phyloP scores from a whole-genome alignment of 192 early-diverging fungal species.

The Gigaspora rosea region DNA sequence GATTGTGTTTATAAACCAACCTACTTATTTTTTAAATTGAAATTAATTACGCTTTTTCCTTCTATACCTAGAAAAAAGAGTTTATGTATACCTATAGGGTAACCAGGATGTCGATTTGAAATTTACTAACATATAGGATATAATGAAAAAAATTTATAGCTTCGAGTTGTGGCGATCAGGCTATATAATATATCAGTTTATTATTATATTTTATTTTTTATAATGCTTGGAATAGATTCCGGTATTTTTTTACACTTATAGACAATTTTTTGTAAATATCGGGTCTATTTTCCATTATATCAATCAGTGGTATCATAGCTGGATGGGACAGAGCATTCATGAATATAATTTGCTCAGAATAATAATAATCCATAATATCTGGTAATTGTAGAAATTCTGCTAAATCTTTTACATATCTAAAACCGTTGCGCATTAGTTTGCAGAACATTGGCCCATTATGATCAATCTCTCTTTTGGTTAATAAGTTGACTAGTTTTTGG shows the following conservation, averaged over 20 bases:
- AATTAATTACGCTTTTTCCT: slow-evolving; percentile 21
- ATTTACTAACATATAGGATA: neutral
- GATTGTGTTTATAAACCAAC: no score
- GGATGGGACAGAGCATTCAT: neutral
- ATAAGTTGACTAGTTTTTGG: no score
- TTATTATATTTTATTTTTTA: neutral
- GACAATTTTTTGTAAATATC: neutral
- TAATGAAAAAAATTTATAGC: neutral
- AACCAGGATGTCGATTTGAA: neutral
- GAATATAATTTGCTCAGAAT: no score
- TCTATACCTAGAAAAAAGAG: neutral
- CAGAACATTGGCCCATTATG: no score
- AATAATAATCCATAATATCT: no score
- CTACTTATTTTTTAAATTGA: no score
- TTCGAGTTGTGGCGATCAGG: neutral
- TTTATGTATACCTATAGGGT: neutral
- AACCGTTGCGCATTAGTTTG: no score
- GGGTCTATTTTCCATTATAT: neutral
- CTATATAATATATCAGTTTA: neutral
- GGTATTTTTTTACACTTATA: neutral
- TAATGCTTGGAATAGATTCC: neutral
- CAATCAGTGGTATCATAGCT: neutral
- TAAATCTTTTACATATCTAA: no score
- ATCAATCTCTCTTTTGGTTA: no score
- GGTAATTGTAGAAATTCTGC: no score